Evolutionary conservation across 2,329 filamentous ascomycete species (phyloP), one percentile per base, ranked within the genome.

Genomic region (Delphinella strobiligena): DNA sequence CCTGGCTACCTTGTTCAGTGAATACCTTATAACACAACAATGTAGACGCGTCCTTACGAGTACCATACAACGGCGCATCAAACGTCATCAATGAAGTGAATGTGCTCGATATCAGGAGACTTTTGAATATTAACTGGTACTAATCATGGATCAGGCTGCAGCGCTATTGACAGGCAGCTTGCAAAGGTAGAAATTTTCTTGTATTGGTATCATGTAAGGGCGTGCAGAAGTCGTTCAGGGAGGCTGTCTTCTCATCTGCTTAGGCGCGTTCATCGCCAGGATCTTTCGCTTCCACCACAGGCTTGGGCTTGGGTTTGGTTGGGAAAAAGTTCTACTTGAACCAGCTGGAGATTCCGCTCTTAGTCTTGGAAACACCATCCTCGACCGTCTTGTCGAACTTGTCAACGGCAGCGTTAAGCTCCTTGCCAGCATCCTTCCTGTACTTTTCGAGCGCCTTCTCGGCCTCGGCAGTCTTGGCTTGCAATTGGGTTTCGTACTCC

Each of bases 341-440:
- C 88, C 87, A 95, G 59, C 82, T 75, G 31, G 81, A 83, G 52
- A 93, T 62, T 47, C 82, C 81, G 53, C 78, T 75, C 77, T 94
- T 94, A 33, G 86, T 82, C 68, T 43, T 38, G 31, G 45, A 24
- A 15, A 34, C 38, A n/a, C 36, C 41, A 34, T 54, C 45, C 5
- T 27, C 82, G 38, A 94, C 80, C 49, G 78, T 87, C 53, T 77
- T 75, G 64, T 94, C 88, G 53, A 88, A 80, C 60, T 81, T 75
- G 62, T 95, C 81, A 37, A 91, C 64, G 8, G 67, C 66, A 34
- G 56, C 55, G 49, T 71, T 67, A 48, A 74, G 46, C 41, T 71
- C 62, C 43, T 59, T 63, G 45, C 64, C 62, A 2, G 70, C 76
- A 54, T 86, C 82, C 58, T 79, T 75, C 52, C 80, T 61, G 22